A percentile compares a stretch with the other conserved stretches of the same genome.
Conservation (phyloP, 129 eudicot genomes). For the Gnaphalium uliginosum region DNA sequence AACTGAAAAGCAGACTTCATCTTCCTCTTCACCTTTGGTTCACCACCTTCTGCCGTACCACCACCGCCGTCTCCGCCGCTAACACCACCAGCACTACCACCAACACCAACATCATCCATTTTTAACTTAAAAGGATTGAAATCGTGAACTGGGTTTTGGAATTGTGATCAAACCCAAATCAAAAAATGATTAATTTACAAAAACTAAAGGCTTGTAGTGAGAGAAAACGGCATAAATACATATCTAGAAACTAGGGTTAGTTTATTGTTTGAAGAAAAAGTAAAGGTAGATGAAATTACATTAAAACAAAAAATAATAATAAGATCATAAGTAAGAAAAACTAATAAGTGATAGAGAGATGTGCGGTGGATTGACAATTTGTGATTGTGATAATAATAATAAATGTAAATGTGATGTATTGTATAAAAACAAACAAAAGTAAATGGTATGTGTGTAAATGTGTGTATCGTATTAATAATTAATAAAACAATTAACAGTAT, state of each 20-base stretch:
- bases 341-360: constrained; percentile 44
- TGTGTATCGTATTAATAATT: constrained; percentile 25
- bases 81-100: constrained; percentile 37
- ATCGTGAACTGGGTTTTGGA: constrained; percentile 18
- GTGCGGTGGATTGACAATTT: constrained; percentile 59
- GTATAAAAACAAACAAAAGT: constrained; percentile 29
- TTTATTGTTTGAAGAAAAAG: constrained; percentile 32
- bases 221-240: constrained; percentile 13
- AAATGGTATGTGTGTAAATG: not conserved
- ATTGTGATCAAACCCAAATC: constrained; percentile 31
- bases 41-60: constrained; percentile 46
- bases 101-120: constrained; percentile 28
- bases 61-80: constrained; percentile 39
- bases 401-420: not conserved
- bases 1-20: constrained; percentile 93
- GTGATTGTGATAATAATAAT: constrained; percentile 30
- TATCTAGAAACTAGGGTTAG: constrained; percentile 39
- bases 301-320: constrained; percentile 6
- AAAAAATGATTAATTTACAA: not conserved
- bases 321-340: constrained; percentile 10
- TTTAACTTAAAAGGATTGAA: not conserved
- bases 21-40: constrained; percentile 71
- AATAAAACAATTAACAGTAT: constrained; percentile 20
- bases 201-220: not conserved
- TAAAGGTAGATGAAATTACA: constrained; percentile 25